A percentile compares a stretch with the other conserved stretches of the same genome.
Conservation (phyloP, 164 flowering plant genomes). For the Tinospora cordifolia region DNA sequence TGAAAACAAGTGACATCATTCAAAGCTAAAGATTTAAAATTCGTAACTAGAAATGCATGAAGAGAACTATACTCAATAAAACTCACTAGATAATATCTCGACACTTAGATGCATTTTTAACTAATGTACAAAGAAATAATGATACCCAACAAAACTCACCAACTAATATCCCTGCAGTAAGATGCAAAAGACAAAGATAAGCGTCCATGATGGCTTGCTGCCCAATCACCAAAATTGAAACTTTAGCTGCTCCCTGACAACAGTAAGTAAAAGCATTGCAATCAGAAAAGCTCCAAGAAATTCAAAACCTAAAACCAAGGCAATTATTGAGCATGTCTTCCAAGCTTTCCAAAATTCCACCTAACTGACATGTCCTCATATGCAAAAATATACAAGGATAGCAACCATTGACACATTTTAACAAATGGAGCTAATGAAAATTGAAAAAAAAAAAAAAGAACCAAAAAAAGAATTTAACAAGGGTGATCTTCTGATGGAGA, state of each 20-base stretch:
- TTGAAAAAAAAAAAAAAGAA: no score
- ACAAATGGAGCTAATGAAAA: not conserved
- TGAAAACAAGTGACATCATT: no score
- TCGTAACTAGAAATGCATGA: no score
- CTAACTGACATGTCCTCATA: not conserved
- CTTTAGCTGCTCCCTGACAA: slow-evolving; percentile 93
- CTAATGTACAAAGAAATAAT: not conserved
- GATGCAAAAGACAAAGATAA: slow-evolving; percentile 91
- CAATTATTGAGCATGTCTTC: not conserved
- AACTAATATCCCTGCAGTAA: slow-evolving; percentile 92
- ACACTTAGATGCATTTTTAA: slow-evolving; percentile 94
- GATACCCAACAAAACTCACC: slow-evolving; percentile 40
- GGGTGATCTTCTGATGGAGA: not conserved
- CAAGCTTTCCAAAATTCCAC: not conserved
- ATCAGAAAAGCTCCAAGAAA: slow-evolving; percentile 3
- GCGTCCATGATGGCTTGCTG: slow-evolving; percentile 99
- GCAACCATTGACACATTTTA: not conserved
- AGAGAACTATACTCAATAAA: not conserved
- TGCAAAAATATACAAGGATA: not conserved
- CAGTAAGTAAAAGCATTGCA: slow-evolving; percentile 5
- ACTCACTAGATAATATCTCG: slow-evolving; percentile 87
- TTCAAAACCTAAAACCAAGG: not conserved
- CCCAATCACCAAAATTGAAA: slow-evolving; percentile 85
- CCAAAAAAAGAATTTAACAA: not conserved
- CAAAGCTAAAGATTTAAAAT: no score